Conservation (phyloP, 306 rosid species). For the Glycine soja region DNA sequence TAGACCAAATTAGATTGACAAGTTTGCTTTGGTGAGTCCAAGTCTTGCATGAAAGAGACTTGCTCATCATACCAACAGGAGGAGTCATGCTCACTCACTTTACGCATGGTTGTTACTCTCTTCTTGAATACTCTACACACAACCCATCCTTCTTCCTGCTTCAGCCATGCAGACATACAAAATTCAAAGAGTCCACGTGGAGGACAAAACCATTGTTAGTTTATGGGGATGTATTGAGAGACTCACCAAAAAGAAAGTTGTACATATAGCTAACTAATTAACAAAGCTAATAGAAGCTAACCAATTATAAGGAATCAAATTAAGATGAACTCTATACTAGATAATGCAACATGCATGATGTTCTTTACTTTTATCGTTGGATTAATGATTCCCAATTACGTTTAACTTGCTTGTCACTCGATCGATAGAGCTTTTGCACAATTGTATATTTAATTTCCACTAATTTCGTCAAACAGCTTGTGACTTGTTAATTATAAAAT, state of each 20-base stretch:
- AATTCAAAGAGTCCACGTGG: not conserved
- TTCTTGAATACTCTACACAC: conserved; percentile 96
- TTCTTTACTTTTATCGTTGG: not conserved
- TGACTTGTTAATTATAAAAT: not conserved
- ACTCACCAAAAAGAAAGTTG: not conserved
- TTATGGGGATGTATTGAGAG: not conserved
- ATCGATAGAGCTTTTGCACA: not conserved
- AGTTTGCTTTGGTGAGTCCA: conserved; percentile 75
- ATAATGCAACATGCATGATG: not conserved
- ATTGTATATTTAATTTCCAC: not conserved
- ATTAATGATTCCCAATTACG: not conserved
- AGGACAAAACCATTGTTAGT: conserved; percentile 2
- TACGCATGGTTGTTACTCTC: conserved; percentile 75
- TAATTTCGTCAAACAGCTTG: not conserved
- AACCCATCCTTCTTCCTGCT: conserved; percentile 98
- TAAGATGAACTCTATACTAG: not conserved
- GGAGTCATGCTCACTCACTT: conserved; percentile 77
- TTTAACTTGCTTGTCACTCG: not conserved
- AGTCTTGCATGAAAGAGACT: conserved; percentile 74
- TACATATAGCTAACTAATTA: too few relatives aligned
- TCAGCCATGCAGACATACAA: conserved; percentile 1
- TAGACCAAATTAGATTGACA: conserved; percentile 55
- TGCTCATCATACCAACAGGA: conserved; percentile 91
- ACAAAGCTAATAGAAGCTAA: not conserved
- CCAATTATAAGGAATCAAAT: not conserved